phyloP scores from a whole-genome alignment of 192 early-diverging fungal genomes.

The Gonapodya prolifera region DNA sequence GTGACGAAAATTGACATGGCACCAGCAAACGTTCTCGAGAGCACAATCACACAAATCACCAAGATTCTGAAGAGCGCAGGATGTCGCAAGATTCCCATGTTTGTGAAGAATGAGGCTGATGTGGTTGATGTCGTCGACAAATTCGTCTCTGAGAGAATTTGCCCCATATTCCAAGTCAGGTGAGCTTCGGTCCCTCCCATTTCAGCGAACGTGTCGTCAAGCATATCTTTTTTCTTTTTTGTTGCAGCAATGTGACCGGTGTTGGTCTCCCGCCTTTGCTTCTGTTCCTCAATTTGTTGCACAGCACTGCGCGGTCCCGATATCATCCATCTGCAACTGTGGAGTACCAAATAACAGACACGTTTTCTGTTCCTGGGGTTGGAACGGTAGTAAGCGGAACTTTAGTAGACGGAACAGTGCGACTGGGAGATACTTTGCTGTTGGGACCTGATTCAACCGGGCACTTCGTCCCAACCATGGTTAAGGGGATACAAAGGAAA shows the following conservation, averaged over 20 bases:
- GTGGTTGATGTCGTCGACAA: slow-evolving; percentile 65
- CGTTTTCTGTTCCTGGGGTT: slow-evolving; percentile 79
- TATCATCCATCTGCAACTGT: slow-evolving; percentile 46
- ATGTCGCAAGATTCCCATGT: slow-evolving; percentile 85
- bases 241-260: slow-evolving; percentile 63
- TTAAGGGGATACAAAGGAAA: slow-evolving; percentile 84
- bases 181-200: background rate
- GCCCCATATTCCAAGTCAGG: slow-evolving; percentile 86
- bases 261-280: slow-evolving; percentile 59
- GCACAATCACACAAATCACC: slow-evolving; percentile 68
- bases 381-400: slow-evolving; percentile 85
- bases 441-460: slow-evolving; percentile 80
- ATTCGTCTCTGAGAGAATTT: slow-evolving; percentile 79
- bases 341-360: slow-evolving; percentile 81
- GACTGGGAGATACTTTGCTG: slow-evolving; percentile 66
- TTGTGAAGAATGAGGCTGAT: slow-evolving; percentile 58
- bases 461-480: slow-evolving; percentile 55
- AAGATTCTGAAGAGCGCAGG: slow-evolving; percentile 77
- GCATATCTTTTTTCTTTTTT: background rate
- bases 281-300: slow-evolving; percentile 75
- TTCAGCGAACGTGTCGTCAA: background rate
- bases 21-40: slow-evolving; percentile 67
- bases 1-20: slow-evolving; percentile 93
- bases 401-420: slow-evolving; percentile 54
- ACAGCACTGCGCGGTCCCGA: slow-evolving; percentile 36